phyloP scores from a whole-genome alignment of 495 filamentous ascomycete genomes.

The Aspergillus panamensis region DNA sequence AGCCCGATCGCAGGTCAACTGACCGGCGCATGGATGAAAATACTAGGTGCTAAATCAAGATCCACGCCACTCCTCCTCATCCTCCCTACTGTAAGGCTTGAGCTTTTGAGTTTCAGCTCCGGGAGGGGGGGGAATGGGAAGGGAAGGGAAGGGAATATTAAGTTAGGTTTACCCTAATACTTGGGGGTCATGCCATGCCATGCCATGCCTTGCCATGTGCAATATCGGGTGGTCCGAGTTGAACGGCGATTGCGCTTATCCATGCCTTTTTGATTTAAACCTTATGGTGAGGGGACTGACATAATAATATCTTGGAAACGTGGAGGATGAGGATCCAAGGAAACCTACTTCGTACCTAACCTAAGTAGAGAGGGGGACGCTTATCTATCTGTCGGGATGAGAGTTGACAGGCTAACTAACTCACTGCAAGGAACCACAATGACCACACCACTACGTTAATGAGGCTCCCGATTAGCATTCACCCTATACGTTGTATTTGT shows the following conservation, averaged over 20 bases:
- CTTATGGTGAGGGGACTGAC: not conserved
- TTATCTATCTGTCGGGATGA: not conserved
- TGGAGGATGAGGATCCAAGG: not conserved
- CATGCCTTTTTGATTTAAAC: not conserved
- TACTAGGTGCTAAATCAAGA: not conserved
- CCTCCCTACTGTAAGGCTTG: not conserved
- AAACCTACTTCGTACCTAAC: too few species aligned
- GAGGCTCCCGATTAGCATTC: not conserved
- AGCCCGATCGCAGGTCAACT: conserved; percentile 27
- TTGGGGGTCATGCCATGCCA: conserved; percentile 1
- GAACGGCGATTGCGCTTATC: not conserved
- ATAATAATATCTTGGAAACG: not conserved
- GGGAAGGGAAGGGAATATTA: too few species aligned
- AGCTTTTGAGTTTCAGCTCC: conserved; percentile 11
- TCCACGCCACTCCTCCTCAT: not conserved
- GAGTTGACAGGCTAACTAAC: not conserved
- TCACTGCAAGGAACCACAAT: not conserved
- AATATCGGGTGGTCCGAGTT: conserved; percentile 6
- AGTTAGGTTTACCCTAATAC: too few species aligned
- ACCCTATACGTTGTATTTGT: not conserved
- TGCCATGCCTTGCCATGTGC: conserved; percentile 17
- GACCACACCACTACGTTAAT: not conserved
- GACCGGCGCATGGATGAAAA: conserved; percentile 10
- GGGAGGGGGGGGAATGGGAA: too few species aligned
- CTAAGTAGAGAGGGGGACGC: too few species aligned